Conservation (phyloP, 176 grass and related monocot genomes). For the Lolium perenne region DNA sequence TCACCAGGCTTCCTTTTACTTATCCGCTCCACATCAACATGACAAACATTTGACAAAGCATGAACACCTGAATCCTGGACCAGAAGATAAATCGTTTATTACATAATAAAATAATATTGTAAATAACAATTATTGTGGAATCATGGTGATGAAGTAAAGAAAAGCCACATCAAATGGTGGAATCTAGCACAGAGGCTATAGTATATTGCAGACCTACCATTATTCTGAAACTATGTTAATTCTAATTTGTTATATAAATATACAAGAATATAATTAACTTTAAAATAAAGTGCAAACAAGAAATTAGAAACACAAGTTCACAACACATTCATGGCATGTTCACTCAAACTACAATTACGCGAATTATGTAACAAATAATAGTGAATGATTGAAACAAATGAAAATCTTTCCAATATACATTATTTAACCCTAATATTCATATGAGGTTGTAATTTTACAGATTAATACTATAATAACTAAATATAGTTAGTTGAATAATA, state of each 20-base stretch:
- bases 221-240: constrained; percentile 9
- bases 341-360: not conserved
- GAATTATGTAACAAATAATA: not conserved
- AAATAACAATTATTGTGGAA: not conserved
- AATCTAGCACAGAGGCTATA: not conserved
- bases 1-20: constrained; percentile 97
- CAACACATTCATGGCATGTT: not conserved
- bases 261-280: constrained; percentile 5
- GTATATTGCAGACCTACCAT: not conserved
- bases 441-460: not conserved
- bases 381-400: not conserved
- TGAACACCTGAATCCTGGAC: constrained; percentile 89
- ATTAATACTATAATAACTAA: not conserved
- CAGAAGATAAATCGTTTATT: constrained; percentile 19
- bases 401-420: not conserved
- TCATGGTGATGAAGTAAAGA: not conserved
- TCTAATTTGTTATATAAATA: not conserved
- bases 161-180: not conserved
- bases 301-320: constrained; percentile 8
- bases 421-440: not conserved
- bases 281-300: not conserved
- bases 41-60: constrained; percentile 94
- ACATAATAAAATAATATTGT: constrained; percentile 31
- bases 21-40: constrained; percentile 93
- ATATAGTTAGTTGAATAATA: not conserved